Percentiles rank a stretch among this genome's conserved stretches.
Evolutionary conservation across 2,329 filamentous ascomycete genomes (phyloP).

Genomic region (Penicillium sp.): DNA sequence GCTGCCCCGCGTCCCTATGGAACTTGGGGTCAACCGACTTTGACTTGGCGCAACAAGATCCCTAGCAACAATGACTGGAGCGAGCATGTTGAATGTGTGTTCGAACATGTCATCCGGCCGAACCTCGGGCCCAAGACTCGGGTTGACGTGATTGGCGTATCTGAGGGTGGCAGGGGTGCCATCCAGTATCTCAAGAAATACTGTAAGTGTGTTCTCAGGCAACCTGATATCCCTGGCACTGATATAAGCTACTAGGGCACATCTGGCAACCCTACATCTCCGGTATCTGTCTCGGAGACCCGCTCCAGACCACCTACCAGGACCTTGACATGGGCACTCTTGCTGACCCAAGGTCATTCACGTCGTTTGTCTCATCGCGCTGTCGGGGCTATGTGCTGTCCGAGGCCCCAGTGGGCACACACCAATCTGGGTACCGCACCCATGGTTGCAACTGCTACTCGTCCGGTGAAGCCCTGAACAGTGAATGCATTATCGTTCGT

Average conservation of each 20-base stretch:
- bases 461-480: constrained; percentile 58
- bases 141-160: constrained; percentile 69
- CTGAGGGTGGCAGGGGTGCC: constrained; percentile 61
- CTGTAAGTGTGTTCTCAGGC: constrained; percentile 42
- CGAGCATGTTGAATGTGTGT: constrained; percentile 66
- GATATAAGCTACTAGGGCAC: constrained; percentile 32
- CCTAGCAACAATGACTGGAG: constrained; percentile 55
- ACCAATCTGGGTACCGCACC: constrained; percentile 54
- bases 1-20: constrained; percentile 61
- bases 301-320: constrained; percentile 32
- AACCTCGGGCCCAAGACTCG: constrained; percentile 49
- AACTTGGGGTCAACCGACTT: constrained; percentile 55
- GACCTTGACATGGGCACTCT: constrained; percentile 24
- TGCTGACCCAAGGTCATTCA: constrained; percentile 19
- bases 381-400: constrained; percentile 62
- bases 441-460: constrained; percentile 67
- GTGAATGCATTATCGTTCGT: constrained; percentile 61
- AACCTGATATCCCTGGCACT: not conserved
- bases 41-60: constrained; percentile 60
- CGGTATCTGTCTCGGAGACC: constrained; percentile 41
- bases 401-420: constrained; percentile 50
- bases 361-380: constrained; percentile 49
- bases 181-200: constrained; percentile 58
- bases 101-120: constrained; percentile 58
- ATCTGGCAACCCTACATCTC: constrained; percentile 41